Evolutionary conservation across 805 yeast species (phyloP), one percentile per base, ranked within the genome.

Genomic region (Tetrapisispora nanseiensis): DNA sequence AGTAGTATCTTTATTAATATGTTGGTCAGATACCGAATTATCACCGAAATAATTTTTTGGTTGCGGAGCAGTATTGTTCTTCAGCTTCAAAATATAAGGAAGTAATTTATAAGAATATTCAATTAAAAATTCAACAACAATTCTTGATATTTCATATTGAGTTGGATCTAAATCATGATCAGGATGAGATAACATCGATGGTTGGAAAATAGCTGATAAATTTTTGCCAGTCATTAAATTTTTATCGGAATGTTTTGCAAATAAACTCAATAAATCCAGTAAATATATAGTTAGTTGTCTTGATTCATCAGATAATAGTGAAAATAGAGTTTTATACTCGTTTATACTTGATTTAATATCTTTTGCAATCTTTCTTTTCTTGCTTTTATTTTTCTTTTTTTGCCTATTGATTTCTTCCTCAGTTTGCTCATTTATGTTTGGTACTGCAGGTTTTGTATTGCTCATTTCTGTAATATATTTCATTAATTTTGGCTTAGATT

Each of bases 191-290:
- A 92, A 68, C 15, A 92, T 78, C n/a, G 95, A 84, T 3, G 98
- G 97, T 65, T 92, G 98, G 67, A 92, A 92, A 44, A 92, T 85
- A 2, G 97, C 95, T 1, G 97, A 95, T 49, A 92, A 68, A 59
- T 92, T 92, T 52, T 86, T 76, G 1, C 95, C 85, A 2, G 96
- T 79, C 99, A 92, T 92, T 49, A 86, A 68, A 59, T 89, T 92
- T 46, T 76, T 76, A 39, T 74, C 75, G 13, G 94, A 73, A 54
- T 83, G 80, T 45, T 82, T 76, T 33, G 87, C 82, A 54, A 92
- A 94, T 66, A 87, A 75, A 12, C 95, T 82, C 45, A 92, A 69
- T 49, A 92, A 67, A 61, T 92, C 98, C 47, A 92, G 65, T 19
- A 92, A 75, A 66, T 92, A 92, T 49, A 87, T 82, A 6, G 92